Evolutionary conservation across 768 basidiomycete species (phyloP).

Genomic region (Termitomyces sp.): DNA sequence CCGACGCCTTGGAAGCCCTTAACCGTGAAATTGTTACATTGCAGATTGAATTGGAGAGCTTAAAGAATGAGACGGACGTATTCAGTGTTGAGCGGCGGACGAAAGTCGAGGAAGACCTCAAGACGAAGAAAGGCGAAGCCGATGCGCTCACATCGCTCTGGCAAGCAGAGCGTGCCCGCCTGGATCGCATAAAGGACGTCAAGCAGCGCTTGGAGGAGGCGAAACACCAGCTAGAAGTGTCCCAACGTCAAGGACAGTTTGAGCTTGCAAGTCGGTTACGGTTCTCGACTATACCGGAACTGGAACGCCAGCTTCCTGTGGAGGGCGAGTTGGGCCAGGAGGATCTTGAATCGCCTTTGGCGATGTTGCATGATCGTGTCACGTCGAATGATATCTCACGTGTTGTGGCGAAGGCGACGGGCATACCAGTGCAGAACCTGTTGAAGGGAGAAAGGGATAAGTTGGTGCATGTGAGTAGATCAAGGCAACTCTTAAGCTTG

Average conservation of each 20-base stretch:
- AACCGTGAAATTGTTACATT: constrained; percentile 83
- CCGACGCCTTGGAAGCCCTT: constrained; percentile 77
- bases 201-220: constrained; percentile 78
- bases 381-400: constrained; percentile 87
- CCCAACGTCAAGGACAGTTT: constrained; percentile 85
- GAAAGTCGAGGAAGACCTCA: constrained; percentile 64
- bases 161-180: constrained; percentile 70
- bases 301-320: constrained; percentile 67
- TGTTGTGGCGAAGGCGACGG: constrained; percentile 85
- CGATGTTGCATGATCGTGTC: constrained; percentile 82
- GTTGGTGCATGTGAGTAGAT: constrained; percentile 69
- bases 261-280: constrained; percentile 82
- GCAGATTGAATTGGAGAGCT: constrained; percentile 85
- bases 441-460: constrained; percentile 89
- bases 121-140: constrained; percentile 60
- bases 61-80: constrained; percentile 85
- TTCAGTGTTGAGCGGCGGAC: constrained; percentile 73
- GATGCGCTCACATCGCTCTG: constrained; percentile 60
- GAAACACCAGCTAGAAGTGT: constrained; percentile 82
- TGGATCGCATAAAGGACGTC: constrained; percentile 67
- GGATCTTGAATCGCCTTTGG: constrained; percentile 45
- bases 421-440: constrained; percentile 86
- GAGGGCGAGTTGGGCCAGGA: constrained; percentile 37
- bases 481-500: neutral
- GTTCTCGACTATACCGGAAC: constrained; percentile 80